These are phyloP conservation scores for Wickerhamomyces mucosus DNA, from an alignment of 805 yeast genomes.

Conservation along the genomic window DNA sequence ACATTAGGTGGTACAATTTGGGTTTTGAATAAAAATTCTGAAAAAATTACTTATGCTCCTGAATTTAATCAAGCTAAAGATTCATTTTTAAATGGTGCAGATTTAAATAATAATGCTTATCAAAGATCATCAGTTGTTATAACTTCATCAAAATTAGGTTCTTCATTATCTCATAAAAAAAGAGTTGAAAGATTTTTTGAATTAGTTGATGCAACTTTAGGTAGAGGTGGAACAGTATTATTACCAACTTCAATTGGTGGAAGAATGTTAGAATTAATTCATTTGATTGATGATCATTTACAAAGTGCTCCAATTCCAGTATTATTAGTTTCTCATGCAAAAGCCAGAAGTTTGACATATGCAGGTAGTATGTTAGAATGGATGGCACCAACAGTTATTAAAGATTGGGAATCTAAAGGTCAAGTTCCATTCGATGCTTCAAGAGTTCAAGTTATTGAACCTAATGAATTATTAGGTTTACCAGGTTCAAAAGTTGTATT, in stretches of 20 bases:
- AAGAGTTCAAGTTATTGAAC: conserved; percentile 45
- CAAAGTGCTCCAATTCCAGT: conserved; percentile 48
- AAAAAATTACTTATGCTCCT: conserved; percentile 79
- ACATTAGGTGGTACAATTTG: conserved; percentile 90
- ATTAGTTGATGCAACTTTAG: conserved; percentile 54
- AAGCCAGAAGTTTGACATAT: conserved; percentile 66
- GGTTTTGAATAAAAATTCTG: conserved; percentile 65
- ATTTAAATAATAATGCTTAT: conserved; percentile 50
- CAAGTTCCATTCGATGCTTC: conserved; percentile 73
- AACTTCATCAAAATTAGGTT: conserved; percentile 62
- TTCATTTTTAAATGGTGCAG: conserved; percentile 68
- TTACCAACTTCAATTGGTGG: conserved; percentile 78
- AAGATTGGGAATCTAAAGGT: conserved; percentile 71
- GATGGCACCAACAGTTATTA: conserved; percentile 84
- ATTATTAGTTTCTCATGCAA: conserved; percentile 66
- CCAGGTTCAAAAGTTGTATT: conserved; percentile 74
- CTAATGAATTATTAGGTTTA: conserved; percentile 43
- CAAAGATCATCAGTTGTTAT: conserved; percentile 76
- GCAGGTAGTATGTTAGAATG: conserved; percentile 91
- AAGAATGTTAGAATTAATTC: conserved; percentile 71
- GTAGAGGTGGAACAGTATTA: conserved; percentile 71
- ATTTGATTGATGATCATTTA: conserved; percentile 60
- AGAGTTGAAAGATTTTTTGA: conserved; percentile 56
- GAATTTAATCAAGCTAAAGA: conserved; percentile 94
- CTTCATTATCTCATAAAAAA: conserved; percentile 48